phyloP scores from a whole-genome alignment of 257 asterid genomes.

The Nemophila menziesii region DNA sequence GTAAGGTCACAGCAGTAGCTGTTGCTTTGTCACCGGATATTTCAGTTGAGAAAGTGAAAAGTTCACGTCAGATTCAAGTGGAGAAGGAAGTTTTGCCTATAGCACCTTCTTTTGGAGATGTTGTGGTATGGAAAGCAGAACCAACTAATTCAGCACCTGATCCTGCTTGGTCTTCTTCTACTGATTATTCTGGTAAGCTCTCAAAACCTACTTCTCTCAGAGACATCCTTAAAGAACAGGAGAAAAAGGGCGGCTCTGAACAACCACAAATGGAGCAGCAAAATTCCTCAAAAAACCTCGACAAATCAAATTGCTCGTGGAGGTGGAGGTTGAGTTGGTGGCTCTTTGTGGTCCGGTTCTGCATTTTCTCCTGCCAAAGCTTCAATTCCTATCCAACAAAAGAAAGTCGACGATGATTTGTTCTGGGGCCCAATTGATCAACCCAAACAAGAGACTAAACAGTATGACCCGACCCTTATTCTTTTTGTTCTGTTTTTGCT shows the following conservation, averaged over 20 bases:
- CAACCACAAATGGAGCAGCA: constrained; percentile 38
- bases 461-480: constrained; percentile 34
- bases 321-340: too few relatives aligned
- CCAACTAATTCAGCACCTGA: constrained; percentile 45
- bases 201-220: constrained; percentile 68
- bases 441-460: constrained; percentile 58
- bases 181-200: constrained; percentile 56
- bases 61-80: constrained; percentile 44
- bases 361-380: constrained; percentile 55
- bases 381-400: constrained; percentile 47
- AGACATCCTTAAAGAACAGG: constrained; percentile 91
- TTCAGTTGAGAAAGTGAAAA: constrained; percentile 49
- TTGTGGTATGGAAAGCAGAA: constrained; percentile 84
- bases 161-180: constrained; percentile 93
- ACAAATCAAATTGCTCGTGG: constrained; percentile 47
- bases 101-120: constrained; percentile 82
- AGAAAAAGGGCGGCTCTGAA: constrained; percentile 33
- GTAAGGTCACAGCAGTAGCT: constrained; percentile 39
- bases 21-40: constrained; percentile 36
- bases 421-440: constrained; percentile 93
- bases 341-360: constrained; percentile 54
- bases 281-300: constrained; percentile 46
- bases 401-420: constrained; percentile 70
- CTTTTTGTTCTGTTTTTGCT: too few relatives aligned
- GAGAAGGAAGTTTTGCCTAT: constrained; percentile 61